Conservation (phyloP, 2,329 filamentous ascomycete species). For the Fusarium fujikuroi region DNA sequence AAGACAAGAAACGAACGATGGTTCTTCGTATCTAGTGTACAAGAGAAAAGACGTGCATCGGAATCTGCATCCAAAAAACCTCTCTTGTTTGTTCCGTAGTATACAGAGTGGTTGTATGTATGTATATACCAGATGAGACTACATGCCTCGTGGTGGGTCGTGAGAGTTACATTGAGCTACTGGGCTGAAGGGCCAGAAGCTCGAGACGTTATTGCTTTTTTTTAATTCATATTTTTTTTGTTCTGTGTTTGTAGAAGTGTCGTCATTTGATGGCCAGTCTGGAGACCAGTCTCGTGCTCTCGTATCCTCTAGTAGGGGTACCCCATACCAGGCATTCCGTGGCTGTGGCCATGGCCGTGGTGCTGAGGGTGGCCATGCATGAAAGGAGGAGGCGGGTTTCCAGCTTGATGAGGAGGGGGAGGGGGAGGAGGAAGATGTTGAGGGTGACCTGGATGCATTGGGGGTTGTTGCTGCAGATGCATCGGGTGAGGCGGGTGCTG, state of each 20-base stretch:
- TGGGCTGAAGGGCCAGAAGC: background rate
- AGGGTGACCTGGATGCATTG: constrained; percentile 33
- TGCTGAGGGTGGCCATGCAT: constrained; percentile 39
- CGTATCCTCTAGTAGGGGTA: constrained; percentile 40
- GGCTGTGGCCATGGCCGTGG: constrained; percentile 18
- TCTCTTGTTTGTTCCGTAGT: constrained; percentile 37
- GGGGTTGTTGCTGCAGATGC: constrained; percentile 17
- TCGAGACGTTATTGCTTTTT: constrained; percentile 15
- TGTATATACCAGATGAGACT: constrained; percentile 37
- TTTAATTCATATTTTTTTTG: constrained; percentile 6
- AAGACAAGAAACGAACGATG: background rate
- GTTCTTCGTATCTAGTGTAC: constrained; percentile 40
- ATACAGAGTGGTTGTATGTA: constrained; percentile 42
- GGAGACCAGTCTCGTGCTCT: background rate
- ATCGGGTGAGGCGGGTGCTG: constrained; percentile 29
- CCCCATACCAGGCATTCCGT: constrained; percentile 44
- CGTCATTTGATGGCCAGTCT: background rate
- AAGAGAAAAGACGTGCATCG: constrained; percentile 21
- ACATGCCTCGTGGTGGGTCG: constrained; percentile 4
- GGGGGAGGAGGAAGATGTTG: constrained; percentile 35
- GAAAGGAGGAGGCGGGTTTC: constrained; percentile 32
- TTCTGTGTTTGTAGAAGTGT: background rate
- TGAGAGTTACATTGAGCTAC: constrained; percentile 28
- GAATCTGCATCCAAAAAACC: constrained; percentile 41
- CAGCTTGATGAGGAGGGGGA: constrained; percentile 37